Conservation (phyloP, 768 basidiomycete genomes). For the Phaeotremella fagi region DNA sequence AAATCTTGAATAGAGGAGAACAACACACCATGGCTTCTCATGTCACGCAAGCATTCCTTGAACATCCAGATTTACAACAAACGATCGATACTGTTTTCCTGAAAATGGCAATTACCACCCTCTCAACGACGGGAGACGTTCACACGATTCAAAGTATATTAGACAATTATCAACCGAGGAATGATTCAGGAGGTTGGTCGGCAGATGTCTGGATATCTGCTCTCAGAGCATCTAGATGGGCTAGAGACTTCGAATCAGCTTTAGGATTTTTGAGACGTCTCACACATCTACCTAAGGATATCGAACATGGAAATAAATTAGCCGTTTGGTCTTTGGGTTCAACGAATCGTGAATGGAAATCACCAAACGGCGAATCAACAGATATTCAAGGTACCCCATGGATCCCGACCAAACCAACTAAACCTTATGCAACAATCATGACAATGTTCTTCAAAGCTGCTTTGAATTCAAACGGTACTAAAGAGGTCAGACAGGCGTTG, state of each 20-base stretch:
- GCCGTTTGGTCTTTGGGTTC: not conserved
- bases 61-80: conserved; percentile 1
- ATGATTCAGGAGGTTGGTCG: conserved; percentile 18
- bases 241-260: conserved; percentile 28
- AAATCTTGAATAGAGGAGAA: conserved; percentile 9
- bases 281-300: conserved; percentile 16
- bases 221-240: conserved; percentile 30
- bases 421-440: conserved; percentile 13
- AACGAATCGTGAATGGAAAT: conserved; percentile 7
- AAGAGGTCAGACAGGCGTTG: not conserved
- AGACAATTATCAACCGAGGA: conserved; percentile 17
- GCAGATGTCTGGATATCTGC: conserved; percentile 18
- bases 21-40: conserved; percentile 23
- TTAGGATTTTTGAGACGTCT: conserved; percentile 20
- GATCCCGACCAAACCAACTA: conserved; percentile 6
- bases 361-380: conserved; percentile 13
- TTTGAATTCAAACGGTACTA: not conserved
- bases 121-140: conserved; percentile 25
- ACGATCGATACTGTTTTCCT: conserved; percentile 19
- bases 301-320: not conserved
- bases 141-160: conserved; percentile 20
- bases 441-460: conserved; percentile 20
- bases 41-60: conserved; percentile 26
- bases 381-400: conserved; percentile 16
- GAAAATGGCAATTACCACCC: conserved; percentile 14